These are phyloP conservation scores for Urtica urens DNA, from an alignment of 306 rosid genomes.

Conservation along the genomic window DNA sequence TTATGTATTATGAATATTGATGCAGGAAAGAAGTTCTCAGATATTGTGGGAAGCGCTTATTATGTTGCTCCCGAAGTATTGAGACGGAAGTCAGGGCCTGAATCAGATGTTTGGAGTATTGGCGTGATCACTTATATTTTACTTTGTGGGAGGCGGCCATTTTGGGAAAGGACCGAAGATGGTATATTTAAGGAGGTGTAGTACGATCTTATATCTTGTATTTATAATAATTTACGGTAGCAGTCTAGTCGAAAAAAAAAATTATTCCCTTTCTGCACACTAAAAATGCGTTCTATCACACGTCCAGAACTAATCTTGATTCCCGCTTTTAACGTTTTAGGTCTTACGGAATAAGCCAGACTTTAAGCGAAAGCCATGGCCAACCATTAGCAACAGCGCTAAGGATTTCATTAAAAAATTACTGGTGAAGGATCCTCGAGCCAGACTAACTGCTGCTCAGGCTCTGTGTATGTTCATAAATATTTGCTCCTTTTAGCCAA, in stretches of 20 bases:
- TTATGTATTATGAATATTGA: neutral
- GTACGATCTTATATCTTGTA: conserved; percentile 12
- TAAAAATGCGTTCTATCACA: neutral
- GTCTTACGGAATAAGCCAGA: conserved; percentile 90
- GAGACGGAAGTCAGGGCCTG: conserved; percentile 95
- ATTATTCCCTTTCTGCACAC: neutral
- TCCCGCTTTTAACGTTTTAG: too few species aligned
- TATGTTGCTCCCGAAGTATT: conserved; percentile 99
- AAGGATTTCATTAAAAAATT: conserved; percentile 94
- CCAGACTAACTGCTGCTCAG: conserved; percentile 98
- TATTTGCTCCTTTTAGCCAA: conserved; percentile 16
- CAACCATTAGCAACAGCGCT: conserved; percentile 56
- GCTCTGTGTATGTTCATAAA: conserved; percentile 68
- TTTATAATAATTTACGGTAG: neutral
- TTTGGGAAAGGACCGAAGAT: conserved; percentile 99
- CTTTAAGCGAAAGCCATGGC: conserved; percentile 97
- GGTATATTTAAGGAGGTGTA: conserved; percentile 98
- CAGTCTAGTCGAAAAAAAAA: neutral
- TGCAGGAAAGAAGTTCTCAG: conserved; percentile 76
- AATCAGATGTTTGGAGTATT: conserved; percentile 99
- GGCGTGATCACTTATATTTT: conserved; percentile 96
- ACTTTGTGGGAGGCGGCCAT: conserved; percentile 98
- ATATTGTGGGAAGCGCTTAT: conserved; percentile 98
- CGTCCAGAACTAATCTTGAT: neutral
- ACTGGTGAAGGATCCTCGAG: conserved; percentile 91